phyloP scores from a whole-genome alignment of 805 yeast genomes.

The Candida ponderosae region DNA sequence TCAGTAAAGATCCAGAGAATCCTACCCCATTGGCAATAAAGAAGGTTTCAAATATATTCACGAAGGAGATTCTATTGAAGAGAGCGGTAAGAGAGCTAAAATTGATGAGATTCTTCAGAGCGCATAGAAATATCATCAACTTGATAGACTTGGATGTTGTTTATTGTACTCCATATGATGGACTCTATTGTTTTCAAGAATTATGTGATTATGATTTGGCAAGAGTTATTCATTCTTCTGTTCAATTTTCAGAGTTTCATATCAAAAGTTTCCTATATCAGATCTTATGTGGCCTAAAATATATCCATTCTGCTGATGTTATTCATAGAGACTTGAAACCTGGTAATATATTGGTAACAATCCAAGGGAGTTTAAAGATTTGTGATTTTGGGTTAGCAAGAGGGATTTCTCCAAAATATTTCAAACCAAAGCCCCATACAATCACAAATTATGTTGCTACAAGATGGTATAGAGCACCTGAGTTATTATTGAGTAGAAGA shows the following conservation, averaged over 20 bases:
- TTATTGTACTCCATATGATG: constrained; percentile 61
- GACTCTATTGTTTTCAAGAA: constrained; percentile 86
- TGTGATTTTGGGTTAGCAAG: constrained; percentile 94
- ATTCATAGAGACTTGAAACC: constrained; percentile 92
- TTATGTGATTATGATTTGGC: constrained; percentile 76
- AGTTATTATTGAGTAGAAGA: constrained; percentile 56
- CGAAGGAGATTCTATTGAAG: constrained; percentile 56
- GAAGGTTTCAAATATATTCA: constrained; percentile 66
- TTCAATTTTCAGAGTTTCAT: constrained; percentile 79
- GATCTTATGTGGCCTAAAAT: constrained; percentile 77
- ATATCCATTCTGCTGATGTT: constrained; percentile 87
- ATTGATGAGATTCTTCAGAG: constrained; percentile 74
- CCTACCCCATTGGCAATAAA: constrained; percentile 60
- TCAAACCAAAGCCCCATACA: constrained; percentile 28
- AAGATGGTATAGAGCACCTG: constrained; percentile 95
- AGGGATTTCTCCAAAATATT: constrained; percentile 41
- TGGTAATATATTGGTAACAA: constrained; percentile 73
- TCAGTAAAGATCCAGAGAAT: constrained; percentile 20
- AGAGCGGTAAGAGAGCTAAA: constrained; percentile 81
- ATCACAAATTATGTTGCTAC: constrained; percentile 90
- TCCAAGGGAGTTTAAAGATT: constrained; percentile 70
- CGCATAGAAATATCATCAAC: constrained; percentile 76
- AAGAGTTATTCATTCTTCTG: constrained; percentile 67
- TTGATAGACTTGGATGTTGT: constrained; percentile 71
- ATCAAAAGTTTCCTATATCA: constrained; percentile 72